These are phyloP conservation scores for Sphagnum fallax DNA, from an alignment of 228 moss, liverwort and hornwort genomes.

Conservation along the genomic window DNA sequence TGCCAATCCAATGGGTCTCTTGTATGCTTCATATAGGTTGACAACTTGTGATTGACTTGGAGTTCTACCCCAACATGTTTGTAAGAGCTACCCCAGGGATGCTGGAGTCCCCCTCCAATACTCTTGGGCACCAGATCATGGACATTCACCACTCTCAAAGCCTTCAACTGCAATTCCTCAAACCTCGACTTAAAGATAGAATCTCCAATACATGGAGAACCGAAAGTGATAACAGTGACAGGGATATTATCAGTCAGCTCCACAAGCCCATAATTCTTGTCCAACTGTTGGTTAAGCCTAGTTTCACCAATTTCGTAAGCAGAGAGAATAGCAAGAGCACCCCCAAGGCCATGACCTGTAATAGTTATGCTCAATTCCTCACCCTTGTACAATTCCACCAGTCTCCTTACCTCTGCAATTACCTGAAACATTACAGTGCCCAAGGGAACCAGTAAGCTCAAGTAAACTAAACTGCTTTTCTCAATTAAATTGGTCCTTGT, in stretches of 20 bases:
- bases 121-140: slow-evolving; percentile 34
- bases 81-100: slow-evolving; percentile 38
- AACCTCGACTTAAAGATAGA: slow-evolving; percentile 32
- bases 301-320: slow-evolving; percentile 41
- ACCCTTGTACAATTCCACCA: slow-evolving; percentile 36
- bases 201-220: slow-evolving; percentile 39
- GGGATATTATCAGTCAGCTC: slow-evolving; percentile 11
- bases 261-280: not conserved
- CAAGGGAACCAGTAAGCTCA: not conserved
- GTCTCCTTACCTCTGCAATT: slow-evolving; percentile 28
- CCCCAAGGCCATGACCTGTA: slow-evolving; percentile 48
- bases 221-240: slow-evolving; percentile 36
- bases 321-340: slow-evolving; percentile 31
- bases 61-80: slow-evolving; percentile 44
- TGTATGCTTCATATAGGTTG: slow-evolving; percentile 23
- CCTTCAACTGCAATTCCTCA: slow-evolving; percentile 24
- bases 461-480: not conserved
- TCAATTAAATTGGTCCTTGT: not conserved
- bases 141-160: slow-evolving; percentile 28
- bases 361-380: slow-evolving; percentile 42
- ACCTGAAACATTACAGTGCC: slow-evolving; percentile 17
- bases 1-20: slow-evolving; percentile 19
- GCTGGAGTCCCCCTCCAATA: slow-evolving; percentile 23
- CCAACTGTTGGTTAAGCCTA: slow-evolving; percentile 20
- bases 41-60: slow-evolving; percentile 24